Percentiles rank a stretch among this genome's conserved stretches.
These are phyloP conservation scores for Solanum tarijense DNA, from an alignment of 257 asterid genomes.

Conservation along the genomic window DNA sequence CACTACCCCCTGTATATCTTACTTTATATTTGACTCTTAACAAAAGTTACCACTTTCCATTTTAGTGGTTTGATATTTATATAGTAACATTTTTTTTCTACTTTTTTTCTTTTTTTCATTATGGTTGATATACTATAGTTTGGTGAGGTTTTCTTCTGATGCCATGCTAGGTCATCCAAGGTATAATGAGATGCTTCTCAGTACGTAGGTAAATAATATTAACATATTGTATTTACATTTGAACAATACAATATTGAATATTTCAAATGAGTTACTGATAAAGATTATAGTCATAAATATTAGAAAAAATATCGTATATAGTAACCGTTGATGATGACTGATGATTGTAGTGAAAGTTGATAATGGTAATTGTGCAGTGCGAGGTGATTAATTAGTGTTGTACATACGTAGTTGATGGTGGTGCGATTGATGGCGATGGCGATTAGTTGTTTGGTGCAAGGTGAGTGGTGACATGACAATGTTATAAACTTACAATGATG, in stretches of 20 bases:
- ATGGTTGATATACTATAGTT: not conserved
- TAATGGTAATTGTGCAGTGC: not conserved
- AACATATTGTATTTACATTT: not conserved
- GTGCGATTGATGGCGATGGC: no score
- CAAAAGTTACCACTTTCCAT: conserved; percentile 28
- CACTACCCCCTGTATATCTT: not conserved
- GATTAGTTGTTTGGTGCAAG: no score
- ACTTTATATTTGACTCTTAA: conserved; percentile 10
- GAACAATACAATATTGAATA: not conserved
- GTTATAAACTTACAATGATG: no score
- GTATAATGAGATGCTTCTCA: not conserved
- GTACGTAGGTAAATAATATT: not conserved
- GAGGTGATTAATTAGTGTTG: no score
- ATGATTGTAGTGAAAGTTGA: not conserved
- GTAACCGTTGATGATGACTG: not conserved
- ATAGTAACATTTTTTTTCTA: not conserved
- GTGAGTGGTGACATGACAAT: not conserved
- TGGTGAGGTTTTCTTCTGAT: not conserved
- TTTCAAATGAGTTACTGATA: not conserved
- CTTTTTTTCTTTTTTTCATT: not conserved
- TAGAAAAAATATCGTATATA: not conserved
- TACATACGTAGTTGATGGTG: no score
- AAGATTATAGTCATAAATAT: not conserved
- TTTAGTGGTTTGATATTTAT: not conserved
- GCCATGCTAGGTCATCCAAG: not conserved